phyloP scores from a whole-genome alignment of 352 stramenopile species.

The Lagenidium giganteum region DNA sequence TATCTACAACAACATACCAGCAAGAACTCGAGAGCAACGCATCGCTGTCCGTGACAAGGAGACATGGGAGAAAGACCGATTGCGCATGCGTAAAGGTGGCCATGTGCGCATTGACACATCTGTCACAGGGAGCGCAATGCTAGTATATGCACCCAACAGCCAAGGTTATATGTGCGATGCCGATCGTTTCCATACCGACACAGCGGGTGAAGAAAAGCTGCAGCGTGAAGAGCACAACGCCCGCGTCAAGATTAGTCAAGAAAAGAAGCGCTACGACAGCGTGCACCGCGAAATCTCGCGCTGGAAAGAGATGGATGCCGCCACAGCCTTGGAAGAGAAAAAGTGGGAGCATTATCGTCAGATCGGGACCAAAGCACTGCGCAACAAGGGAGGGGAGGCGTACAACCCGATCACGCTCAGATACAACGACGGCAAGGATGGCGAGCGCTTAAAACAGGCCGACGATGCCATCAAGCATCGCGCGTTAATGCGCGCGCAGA shows the following conservation, averaged over 20 bases:
- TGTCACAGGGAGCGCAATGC: slow-evolving; percentile 56
- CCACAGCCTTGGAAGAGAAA: slow-evolving; percentile 59
- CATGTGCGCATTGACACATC: slow-evolving; percentile 70
- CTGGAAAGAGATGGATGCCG: slow-evolving; percentile 81
- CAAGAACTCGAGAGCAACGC: slow-evolving; percentile 57
- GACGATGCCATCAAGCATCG: slow-evolving; percentile 74
- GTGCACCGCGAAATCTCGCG: slow-evolving; percentile 73
- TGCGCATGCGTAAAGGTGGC: slow-evolving; percentile 59
- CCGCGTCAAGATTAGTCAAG: slow-evolving; percentile 52
- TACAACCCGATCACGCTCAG: slow-evolving; percentile 87
- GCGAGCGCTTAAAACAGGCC: slow-evolving; percentile 51
- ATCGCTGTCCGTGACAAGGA: slow-evolving; percentile 75
- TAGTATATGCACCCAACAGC: slow-evolving; percentile 49
- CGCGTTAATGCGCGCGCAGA: slow-evolving; percentile 68
- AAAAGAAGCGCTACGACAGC: slow-evolving; percentile 49
- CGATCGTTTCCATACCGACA: slow-evolving; percentile 89
- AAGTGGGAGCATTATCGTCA: slow-evolving; percentile 52
- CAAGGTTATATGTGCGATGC: slow-evolving; percentile 82
- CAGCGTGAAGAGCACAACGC: slow-evolving; percentile 44
- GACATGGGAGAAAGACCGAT: slow-evolving; percentile 65
- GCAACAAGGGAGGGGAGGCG: slow-evolving; percentile 82
- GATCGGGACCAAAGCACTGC: slow-evolving; percentile 72
- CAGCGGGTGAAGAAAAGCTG: slow-evolving; percentile 74
- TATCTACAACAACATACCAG: slow-evolving; percentile 77
- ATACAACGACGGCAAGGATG: slow-evolving; percentile 85